Conservation (phyloP, 345 rosid species). For the Nasturtium officinale region DNA sequence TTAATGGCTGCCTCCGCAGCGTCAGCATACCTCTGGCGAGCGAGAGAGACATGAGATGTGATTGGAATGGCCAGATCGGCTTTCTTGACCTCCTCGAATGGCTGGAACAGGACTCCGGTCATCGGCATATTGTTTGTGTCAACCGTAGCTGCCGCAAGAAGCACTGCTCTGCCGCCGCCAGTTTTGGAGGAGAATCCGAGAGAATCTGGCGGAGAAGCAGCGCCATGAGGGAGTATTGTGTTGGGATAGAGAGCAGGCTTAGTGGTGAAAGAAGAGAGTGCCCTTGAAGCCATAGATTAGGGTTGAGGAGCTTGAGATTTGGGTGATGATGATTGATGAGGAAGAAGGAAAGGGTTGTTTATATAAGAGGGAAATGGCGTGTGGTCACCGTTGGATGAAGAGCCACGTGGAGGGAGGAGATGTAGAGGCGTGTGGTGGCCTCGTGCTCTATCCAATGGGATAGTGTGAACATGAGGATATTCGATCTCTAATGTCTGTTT, state of each 20-base stretch:
- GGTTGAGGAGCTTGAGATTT: neutral
- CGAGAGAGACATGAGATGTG: slow-evolving; percentile 56
- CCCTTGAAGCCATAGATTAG: slow-evolving; percentile 24
- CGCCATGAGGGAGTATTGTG: slow-evolving; percentile 26
- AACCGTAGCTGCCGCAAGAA: slow-evolving; percentile 43
- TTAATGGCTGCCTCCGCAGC: slow-evolving; percentile 65
- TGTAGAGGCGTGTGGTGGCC: slow-evolving; percentile 66
- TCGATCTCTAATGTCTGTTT: slow-evolving; percentile 38
- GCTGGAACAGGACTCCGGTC: slow-evolving; percentile 70
- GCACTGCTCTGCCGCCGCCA: slow-evolving; percentile 23
- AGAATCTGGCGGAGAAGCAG: slow-evolving; percentile 26
- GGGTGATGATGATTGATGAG: neutral
- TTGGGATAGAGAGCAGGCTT: slow-evolving; percentile 7
- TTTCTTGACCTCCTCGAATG: slow-evolving; percentile 80
- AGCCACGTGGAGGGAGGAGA: slow-evolving; percentile 18
- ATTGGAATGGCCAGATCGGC: slow-evolving; percentile 58
- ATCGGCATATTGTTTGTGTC: slow-evolving; percentile 42
- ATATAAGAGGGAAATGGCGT: slow-evolving; percentile 30
- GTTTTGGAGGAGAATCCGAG: slow-evolving; percentile 11
- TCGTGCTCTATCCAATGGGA: slow-evolving; percentile 50
- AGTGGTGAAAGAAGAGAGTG: slow-evolving; percentile 29
- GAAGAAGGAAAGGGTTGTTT: neutral
- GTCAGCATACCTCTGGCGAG: slow-evolving; percentile 61
- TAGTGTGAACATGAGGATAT: slow-evolving; percentile 34
- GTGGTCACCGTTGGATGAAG: slow-evolving; percentile 52